Conservation (phyloP, 805 yeast species). For the Maudiozyma barnettii region DNA sequence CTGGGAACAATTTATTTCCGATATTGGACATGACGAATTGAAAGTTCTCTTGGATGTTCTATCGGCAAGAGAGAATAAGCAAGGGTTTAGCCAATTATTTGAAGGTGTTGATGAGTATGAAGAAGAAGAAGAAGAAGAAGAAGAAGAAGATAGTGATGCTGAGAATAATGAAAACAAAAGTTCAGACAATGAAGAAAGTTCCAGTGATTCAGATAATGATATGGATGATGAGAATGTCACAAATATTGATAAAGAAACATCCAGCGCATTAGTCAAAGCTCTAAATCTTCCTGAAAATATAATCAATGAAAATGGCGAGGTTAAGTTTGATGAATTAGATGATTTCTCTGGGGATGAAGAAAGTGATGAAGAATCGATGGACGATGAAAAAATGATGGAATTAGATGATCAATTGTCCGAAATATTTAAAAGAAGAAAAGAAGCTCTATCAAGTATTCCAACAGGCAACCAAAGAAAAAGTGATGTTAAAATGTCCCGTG, state of each 20-base stretch:
- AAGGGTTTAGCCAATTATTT: constrained; percentile 70
- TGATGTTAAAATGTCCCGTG: constrained; percentile 71
- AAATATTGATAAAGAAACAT: constrained; percentile 45
- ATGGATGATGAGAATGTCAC: constrained; percentile 34
- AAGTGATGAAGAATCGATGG: constrained; percentile 74
- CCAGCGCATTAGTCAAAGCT: constrained; percentile 59
- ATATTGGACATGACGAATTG: constrained; percentile 38
- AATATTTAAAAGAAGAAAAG: constrained; percentile 76
- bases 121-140: constrained; percentile 37
- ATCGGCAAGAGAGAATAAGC: constrained; percentile 62
- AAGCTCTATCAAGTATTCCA: constrained; percentile 44
- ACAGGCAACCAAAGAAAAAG: constrained; percentile 60
- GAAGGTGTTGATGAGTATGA: constrained; percentile 48
- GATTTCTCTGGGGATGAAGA: constrained; percentile 36
- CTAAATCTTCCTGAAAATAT: constrained; percentile 50
- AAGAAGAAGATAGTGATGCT: constrained; percentile 26
- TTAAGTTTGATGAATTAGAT: constrained; percentile 39
- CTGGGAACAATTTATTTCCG: constrained; percentile 47
- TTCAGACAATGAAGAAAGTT: constrained; percentile 21
- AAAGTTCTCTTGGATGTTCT: constrained; percentile 45
- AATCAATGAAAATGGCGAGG: constrained; percentile 36
- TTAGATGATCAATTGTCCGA: constrained; percentile 74
- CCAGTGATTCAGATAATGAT: constrained; percentile 24
- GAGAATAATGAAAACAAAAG: constrained; percentile 29
- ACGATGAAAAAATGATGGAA: constrained; percentile 94